Evolutionary conservation across 2,329 filamentous ascomycete genomes (phyloP).

Genomic region (Periconia macrospinosa): DNA sequence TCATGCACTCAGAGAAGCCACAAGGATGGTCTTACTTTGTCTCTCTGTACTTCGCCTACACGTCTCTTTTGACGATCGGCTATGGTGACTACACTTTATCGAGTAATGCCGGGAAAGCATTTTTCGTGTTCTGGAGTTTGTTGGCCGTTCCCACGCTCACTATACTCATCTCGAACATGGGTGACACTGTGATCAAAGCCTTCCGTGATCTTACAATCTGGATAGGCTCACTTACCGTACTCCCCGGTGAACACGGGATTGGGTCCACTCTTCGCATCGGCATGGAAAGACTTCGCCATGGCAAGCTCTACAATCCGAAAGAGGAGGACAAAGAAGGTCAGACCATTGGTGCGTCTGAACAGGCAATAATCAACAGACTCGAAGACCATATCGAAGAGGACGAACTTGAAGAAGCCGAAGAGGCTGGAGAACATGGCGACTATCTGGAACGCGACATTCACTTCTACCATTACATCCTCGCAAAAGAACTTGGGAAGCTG

Average conservation of each 20-base stretch:
- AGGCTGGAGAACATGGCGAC: conserved; percentile 48
- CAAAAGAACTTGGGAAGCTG: conserved; percentile 47
- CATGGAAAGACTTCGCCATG: conserved; percentile 24
- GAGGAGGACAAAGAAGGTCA: conserved; percentile 8
- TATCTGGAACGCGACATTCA: conserved; percentile 50
- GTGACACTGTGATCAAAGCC: conserved; percentile 56
- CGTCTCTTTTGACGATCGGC: conserved; percentile 57
- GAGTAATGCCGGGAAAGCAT: conserved; percentile 56
- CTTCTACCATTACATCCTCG: conserved; percentile 55
- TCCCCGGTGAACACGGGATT: conserved; percentile 53
- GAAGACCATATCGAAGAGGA: conserved; percentile 45
- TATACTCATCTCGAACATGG: conserved; percentile 58
- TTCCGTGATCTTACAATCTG: conserved; percentile 60
- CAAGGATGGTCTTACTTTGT: conserved; percentile 56
- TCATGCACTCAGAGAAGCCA: conserved; percentile 50
- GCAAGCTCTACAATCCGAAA: conserved; percentile 19
- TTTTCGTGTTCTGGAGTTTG: conserved; percentile 61
- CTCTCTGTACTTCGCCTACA: conserved; percentile 57
- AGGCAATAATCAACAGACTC: conserved; percentile 33
- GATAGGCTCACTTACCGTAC: conserved; percentile 57
- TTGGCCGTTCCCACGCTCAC: conserved; percentile 59
- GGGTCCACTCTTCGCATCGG: conserved; percentile 36
- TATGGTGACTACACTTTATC: conserved; percentile 55
- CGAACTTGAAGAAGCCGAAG: conserved; percentile 45
- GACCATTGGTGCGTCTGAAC: conserved; percentile 9